Evolutionary conservation across 2,329 filamentous ascomycete genomes (phyloP).

Genomic region (Cercospora berteroae): DNA sequence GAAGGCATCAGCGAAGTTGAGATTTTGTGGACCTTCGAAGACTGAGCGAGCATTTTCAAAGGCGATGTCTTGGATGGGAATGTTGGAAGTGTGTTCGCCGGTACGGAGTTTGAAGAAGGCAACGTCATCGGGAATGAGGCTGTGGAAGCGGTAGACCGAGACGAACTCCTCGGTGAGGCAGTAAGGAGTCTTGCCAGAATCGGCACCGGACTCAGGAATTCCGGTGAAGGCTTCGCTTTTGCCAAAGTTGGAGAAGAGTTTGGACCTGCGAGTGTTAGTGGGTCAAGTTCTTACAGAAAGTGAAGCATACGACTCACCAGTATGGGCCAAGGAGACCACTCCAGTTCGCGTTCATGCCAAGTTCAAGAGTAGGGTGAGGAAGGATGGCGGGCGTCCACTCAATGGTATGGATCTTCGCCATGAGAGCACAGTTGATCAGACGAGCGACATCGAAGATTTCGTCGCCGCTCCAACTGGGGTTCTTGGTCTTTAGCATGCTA

Average conservation of each 20-base stretch:
- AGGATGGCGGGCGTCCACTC: slow-evolving; percentile 53
- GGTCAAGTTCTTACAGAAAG: background rate
- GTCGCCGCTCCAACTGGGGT: slow-evolving; percentile 43
- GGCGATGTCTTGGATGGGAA: slow-evolving; percentile 35
- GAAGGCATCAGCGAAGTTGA: slow-evolving; percentile 41
- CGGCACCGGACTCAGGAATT: slow-evolving; percentile 42
- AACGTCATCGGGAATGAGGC: slow-evolving; percentile 40
- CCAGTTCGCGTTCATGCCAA: slow-evolving; percentile 50
- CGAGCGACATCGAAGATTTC: slow-evolving; percentile 48
- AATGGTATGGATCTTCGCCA: slow-evolving; percentile 53
- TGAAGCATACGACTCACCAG: background rate
- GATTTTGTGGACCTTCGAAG: slow-evolving; percentile 27
- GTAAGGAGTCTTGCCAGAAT: slow-evolving; percentile 44
- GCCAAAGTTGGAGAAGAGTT: background rate
- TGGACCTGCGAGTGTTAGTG: background rate
- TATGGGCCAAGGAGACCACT: slow-evolving; percentile 45
- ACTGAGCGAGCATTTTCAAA: slow-evolving; percentile 40
- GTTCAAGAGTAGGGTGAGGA: slow-evolving; percentile 44
- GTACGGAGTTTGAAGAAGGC: slow-evolving; percentile 38
- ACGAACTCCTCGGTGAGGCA: slow-evolving; percentile 48
- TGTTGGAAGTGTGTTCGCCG: slow-evolving; percentile 35
- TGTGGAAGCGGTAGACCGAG: slow-evolving; percentile 47
- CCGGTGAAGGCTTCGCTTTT: slow-evolving; percentile 43
- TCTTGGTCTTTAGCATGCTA: slow-evolving; percentile 37
- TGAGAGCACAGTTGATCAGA: slow-evolving; percentile 48